phyloP scores from a whole-genome alignment of 148 eudicot species.

The Polygonum aviculare region DNA sequence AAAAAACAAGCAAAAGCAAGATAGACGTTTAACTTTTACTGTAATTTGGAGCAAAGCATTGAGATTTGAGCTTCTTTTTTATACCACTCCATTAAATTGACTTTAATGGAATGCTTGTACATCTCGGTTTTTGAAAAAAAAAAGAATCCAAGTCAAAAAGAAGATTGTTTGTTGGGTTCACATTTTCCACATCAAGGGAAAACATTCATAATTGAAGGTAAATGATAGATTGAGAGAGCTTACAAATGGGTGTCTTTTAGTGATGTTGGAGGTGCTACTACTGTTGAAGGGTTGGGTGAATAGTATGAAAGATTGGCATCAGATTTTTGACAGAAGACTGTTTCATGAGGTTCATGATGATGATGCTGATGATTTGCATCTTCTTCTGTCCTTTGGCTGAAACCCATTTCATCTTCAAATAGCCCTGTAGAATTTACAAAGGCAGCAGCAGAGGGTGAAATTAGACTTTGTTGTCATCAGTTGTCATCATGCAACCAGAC shows the following conservation, averaged over 20 bases:
- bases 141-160: neutral
- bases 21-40: neutral
- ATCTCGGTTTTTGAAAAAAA: too few species aligned
- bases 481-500: conserved; percentile 10
- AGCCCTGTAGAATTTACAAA: conserved; percentile 15
- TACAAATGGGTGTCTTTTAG: conserved; percentile 21
- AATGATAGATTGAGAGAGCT: neutral
- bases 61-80: conserved; percentile 33
- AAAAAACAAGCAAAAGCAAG: too few species aligned
- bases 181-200: neutral
- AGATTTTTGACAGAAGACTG: conserved; percentile 31
- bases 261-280: neutral
- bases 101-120: conserved; percentile 17
- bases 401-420: conserved; percentile 15
- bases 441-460: neutral
- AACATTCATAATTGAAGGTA: neutral
- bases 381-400: conserved; percentile 23
- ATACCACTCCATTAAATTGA: conserved; percentile 18
- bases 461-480: conserved; percentile 1
- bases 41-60: conserved; percentile 8
- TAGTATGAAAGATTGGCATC: conserved; percentile 24
- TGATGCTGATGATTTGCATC: neutral
- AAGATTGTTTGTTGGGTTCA: neutral
- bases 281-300: conserved; percentile 24
- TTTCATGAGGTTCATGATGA: neutral